phyloP scores from a whole-genome alignment of 768 basidiomycete genomes.

The Boletus huronensis region DNA sequence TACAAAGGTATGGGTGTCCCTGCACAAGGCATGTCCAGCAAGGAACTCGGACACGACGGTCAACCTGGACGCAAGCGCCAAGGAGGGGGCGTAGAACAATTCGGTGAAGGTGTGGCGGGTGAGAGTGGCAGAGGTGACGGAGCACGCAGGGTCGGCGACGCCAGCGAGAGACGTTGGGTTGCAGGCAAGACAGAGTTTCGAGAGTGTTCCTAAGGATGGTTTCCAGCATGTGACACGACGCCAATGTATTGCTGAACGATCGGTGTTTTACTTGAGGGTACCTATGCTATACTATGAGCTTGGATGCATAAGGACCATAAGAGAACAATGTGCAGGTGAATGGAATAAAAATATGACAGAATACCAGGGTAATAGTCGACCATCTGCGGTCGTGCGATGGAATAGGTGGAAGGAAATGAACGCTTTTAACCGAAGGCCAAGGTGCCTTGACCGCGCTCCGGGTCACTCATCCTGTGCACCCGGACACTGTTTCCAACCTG shows the following conservation, averaged over 20 bases:
- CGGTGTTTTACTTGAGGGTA: background rate
- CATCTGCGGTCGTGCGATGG: background rate
- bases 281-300: background rate
- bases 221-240: background rate
- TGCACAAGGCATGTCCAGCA: conserved; percentile 32
- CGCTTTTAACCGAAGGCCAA: conserved; percentile 32
- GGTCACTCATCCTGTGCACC: conserved; percentile 76
- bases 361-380: background rate
- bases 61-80: conserved; percentile 28
- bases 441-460: conserved; percentile 61
- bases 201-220: background rate
- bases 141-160: background rate
- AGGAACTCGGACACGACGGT: conserved; percentile 36
- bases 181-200: conserved; percentile 5
- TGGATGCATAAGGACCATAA: background rate
- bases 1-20: conserved; percentile 31
- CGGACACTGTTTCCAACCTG: conserved; percentile 63
- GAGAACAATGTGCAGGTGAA: conserved; percentile 1
- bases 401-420: background rate
- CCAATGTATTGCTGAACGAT: background rate
- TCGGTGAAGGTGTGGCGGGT: conserved; percentile 1
- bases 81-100: conserved; percentile 20
- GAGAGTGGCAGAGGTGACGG: background rate
- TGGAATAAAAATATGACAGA: conserved; percentile 8
- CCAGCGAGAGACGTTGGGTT: conserved; percentile 9